Evolutionary conservation across 805 yeast species (phyloP).

Genomic region (Wickerhamiella slavikovae): DNA sequence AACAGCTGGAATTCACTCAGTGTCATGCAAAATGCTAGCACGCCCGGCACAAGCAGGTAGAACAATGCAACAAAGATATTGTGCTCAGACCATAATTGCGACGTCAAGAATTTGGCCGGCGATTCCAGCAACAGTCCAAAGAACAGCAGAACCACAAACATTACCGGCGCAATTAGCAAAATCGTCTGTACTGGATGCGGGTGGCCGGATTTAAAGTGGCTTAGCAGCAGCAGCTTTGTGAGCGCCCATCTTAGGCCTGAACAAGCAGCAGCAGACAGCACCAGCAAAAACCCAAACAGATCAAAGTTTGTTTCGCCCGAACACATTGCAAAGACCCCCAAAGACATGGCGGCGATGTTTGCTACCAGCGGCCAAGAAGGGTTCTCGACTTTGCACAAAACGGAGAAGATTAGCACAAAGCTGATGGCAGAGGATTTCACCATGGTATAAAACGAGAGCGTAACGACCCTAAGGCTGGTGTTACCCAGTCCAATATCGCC

Average conservation of each 20-base stretch:
- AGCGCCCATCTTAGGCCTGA: conserved; percentile 92
- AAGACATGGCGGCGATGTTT: conserved; percentile 60
- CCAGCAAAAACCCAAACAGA: conserved; percentile 47
- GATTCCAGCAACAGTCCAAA: conserved; percentile 59
- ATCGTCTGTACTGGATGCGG: conserved; percentile 64
- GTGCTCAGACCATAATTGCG: conserved; percentile 44
- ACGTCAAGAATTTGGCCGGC: conserved; percentile 26
- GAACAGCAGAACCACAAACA: conserved; percentile 40
- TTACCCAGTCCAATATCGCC: conserved; percentile 92
- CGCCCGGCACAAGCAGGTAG: conserved; percentile 59
- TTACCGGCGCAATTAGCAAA: conserved; percentile 64
- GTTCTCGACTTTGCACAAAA: conserved; percentile 56
- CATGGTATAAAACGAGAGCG: conserved; percentile 79
- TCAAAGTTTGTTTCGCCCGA: conserved; percentile 20
- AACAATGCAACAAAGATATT: conserved; percentile 35
- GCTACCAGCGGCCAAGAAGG: conserved; percentile 45
- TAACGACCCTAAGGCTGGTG: conserved; percentile 55
- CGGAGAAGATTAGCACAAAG: conserved; percentile 77
- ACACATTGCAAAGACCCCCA: conserved; percentile 80
- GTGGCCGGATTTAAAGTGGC: conserved; percentile 17
- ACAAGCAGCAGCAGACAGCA: conserved; percentile 55
- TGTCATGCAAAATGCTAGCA: conserved; percentile 78
- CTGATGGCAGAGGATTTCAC: conserved; percentile 74
- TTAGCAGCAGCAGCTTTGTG: conserved; percentile 61
- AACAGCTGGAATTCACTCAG: conserved; percentile 60